A percentile compares a stretch with the other conserved stretches of the same genome.
These are phyloP conservation scores for Podospora fimiseda DNA, from an alignment of 495 filamentous ascomycete genomes.

Conservation along the genomic window DNA sequence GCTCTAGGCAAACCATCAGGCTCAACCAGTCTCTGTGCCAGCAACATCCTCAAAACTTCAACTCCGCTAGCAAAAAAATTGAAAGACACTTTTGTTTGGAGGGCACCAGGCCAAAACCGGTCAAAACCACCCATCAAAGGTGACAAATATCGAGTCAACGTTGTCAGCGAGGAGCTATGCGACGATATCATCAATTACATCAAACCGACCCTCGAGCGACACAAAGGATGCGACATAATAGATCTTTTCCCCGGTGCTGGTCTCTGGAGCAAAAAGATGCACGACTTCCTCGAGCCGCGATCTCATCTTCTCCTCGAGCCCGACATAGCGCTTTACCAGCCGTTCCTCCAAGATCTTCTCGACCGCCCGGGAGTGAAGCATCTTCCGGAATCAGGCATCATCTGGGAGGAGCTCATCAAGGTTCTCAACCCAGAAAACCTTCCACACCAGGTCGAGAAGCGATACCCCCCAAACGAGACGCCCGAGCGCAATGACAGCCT, in stretches of 20 bases:
- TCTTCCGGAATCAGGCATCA: conserved; percentile 39
- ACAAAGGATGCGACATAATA: conserved; percentile 69
- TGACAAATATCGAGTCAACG: conserved; percentile 34
- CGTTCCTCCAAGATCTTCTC: conserved; percentile 58
- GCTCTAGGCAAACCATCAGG: no score
- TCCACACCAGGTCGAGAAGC: conserved; percentile 41
- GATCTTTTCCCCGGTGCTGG: conserved; percentile 77
- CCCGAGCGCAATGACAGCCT: conserved; percentile 56
- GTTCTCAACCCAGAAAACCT: conserved; percentile 41
- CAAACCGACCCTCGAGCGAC: conserved; percentile 46
- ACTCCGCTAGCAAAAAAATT: no score
- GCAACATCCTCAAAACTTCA: no score
- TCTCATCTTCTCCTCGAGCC: conserved; percentile 77
- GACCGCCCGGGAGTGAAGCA: conserved; percentile 49
- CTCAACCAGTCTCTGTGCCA: no score
- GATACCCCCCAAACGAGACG: conserved; percentile 15
- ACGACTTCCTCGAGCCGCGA: conserved; percentile 66
- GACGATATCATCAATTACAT: conserved; percentile 37
- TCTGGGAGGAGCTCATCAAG: conserved; percentile 45
- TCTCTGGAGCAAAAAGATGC: conserved; percentile 66
- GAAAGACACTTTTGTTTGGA: no score
- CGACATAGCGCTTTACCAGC: conserved; percentile 43
- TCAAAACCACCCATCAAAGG: neutral
- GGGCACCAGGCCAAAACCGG: neutral
- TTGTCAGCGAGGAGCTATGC: conserved; percentile 56